Evolutionary conservation across 768 basidiomycete species (phyloP).

Genomic region (Psilocybe sp.): DNA sequence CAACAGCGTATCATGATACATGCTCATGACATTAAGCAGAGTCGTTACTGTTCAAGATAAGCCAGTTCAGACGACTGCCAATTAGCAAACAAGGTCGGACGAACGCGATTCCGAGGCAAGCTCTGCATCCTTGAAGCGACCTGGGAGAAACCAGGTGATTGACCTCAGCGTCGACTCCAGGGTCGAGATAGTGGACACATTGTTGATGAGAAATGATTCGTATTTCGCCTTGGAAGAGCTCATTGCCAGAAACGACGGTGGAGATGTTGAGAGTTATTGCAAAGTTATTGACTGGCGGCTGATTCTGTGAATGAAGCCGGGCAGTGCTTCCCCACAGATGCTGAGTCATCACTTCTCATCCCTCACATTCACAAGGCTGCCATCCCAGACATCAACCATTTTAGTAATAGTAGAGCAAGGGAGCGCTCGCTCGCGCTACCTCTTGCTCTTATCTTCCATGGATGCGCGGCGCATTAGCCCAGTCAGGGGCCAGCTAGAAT

Average conservation of each 20-base stretch:
- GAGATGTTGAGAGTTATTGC: conserved; percentile 6
- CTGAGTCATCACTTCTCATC: too few species aligned
- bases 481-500: conserved; percentile 73
- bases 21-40: conserved; percentile 80
- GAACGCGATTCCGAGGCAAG: conserved; percentile 90
- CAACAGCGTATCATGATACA: conserved; percentile 96
- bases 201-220: conserved; percentile 79
- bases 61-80: conserved; percentile 2
- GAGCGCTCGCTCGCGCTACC: conserved; percentile 3
- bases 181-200: conserved; percentile 82
- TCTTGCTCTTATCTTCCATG: conserved; percentile 22
- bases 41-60: conserved; percentile 66
- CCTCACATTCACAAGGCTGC: too few species aligned
- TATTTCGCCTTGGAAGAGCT: conserved; percentile 67
- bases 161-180: conserved; percentile 87
- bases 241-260: conserved; percentile 37
- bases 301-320: too few species aligned
- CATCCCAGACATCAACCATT: background rate
- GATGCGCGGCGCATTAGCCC: conserved; percentile 63
- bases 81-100: conserved; percentile 33
- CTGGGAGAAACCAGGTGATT: conserved; percentile 93
- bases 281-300: background rate
- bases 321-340: too few species aligned
- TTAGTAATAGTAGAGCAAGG: conserved; percentile 9
- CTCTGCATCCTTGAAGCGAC: conserved; percentile 96